Evolutionary conservation across 73 alveolate genomes (phyloP).

Genomic region (Symbiodinium pilosum): DNA sequence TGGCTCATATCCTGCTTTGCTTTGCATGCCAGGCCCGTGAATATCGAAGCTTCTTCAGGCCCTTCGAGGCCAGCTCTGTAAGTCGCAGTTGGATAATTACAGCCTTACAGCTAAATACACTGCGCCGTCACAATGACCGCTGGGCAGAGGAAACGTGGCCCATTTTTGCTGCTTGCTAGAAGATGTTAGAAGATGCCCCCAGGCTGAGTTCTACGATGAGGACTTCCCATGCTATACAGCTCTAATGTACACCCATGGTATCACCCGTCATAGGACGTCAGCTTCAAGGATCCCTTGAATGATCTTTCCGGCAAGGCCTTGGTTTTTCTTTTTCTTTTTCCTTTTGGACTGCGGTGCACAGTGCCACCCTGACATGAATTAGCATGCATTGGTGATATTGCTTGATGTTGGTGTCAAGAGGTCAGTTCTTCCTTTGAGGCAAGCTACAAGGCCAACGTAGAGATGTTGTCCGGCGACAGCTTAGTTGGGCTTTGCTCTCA

Average conservation of each 20-base stretch:
- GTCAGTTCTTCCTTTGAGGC: neutral
- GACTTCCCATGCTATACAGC: neutral
- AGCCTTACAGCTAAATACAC: neutral
- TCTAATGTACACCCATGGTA: neutral
- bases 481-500: conserved; percentile 20
- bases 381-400: no score
- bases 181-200: no score
- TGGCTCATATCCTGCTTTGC: no score
- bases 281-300: conserved; percentile 72
- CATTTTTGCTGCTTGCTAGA: no score
- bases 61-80: conserved; percentile 35
- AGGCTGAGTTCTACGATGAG: conserved; percentile 5
- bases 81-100: neutral
- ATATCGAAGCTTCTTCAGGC: conserved; percentile 79
- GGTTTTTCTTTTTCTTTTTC: no score
- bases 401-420: no score
- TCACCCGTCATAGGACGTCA: conserved; percentile 31
- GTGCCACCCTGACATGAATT: no score
- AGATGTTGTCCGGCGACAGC: conserved; percentile 70
- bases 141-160: no score
- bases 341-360: neutral
- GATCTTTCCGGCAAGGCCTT: conserved; percentile 47
- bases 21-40: conserved; percentile 36
- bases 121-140: neutral
- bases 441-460: conserved; percentile 83